phyloP scores from a whole-genome alignment of 164 flowering plant species.

The Umbilicus rupestris region DNA sequence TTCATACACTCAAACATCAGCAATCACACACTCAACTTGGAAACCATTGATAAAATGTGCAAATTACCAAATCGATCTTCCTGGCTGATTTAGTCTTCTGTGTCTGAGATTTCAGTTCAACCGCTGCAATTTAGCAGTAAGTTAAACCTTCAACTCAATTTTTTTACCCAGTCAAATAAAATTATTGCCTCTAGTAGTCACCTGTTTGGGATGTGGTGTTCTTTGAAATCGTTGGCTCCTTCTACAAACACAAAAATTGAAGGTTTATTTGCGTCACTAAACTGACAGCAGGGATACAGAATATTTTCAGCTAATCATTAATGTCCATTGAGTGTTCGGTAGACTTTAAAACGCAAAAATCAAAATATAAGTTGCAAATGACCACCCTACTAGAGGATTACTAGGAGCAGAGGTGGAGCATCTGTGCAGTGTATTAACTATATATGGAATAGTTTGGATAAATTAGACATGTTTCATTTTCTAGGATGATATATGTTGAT shows the following conservation, averaged over 20 bases:
- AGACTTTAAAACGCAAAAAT: too few species aligned
- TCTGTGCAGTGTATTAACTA: too few species aligned
- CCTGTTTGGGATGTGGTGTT: background rate
- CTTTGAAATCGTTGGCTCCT: background rate
- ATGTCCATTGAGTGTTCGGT: too few species aligned
- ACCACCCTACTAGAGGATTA: too few species aligned
- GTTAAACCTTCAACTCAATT: background rate
- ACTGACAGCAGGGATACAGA: background rate
- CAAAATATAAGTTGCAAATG: too few species aligned
- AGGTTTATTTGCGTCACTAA: background rate
- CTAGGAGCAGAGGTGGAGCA: too few species aligned
- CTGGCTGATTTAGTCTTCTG: slow-evolving; percentile 3
- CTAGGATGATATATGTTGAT: too few species aligned
- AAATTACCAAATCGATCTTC: slow-evolving; percentile 3
- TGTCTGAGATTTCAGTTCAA: background rate
- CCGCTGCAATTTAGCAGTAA: background rate
- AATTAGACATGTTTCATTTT: too few species aligned
- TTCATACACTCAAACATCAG: background rate
- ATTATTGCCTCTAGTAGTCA: background rate
- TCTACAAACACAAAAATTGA: background rate
- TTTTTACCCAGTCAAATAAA: background rate
- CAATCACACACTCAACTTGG: too few species aligned
- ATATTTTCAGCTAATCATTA: too few species aligned
- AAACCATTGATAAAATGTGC: background rate
- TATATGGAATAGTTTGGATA: too few species aligned